Conservation (phyloP, 1,284 basidiomycete genomes). For the Cerrena zonata region DNA sequence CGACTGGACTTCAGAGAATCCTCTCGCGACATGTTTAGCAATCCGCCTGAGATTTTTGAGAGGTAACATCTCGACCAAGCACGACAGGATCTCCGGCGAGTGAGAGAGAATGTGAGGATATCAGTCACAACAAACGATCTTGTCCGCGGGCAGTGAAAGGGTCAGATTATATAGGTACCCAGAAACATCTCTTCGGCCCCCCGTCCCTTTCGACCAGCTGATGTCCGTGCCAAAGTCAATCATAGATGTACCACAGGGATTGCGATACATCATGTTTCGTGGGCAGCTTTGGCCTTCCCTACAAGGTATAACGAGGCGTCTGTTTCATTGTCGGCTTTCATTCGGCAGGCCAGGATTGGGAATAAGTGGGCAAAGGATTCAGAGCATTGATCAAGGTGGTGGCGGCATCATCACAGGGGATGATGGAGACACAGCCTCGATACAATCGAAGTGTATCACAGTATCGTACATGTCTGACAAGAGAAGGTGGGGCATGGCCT, state of each 20-base stretch:
- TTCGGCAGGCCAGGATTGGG: too few relatives aligned
- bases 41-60: conserved; percentile 68
- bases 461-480: not conserved
- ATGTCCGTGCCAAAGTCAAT: not conserved
- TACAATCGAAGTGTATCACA: not conserved
- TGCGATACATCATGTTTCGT: not conserved
- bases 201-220: too few relatives aligned
- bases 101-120: not conserved
- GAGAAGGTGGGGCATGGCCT: not conserved
- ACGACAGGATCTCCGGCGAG: conserved; percentile 1
- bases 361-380: not conserved
- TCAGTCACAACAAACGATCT: not conserved
- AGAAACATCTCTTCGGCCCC: too few relatives aligned
- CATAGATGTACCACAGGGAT: not conserved
- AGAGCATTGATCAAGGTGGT: not conserved
- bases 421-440: not conserved
- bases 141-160: not conserved
- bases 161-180: not conserved
- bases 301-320: not conserved
- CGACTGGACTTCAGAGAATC: conserved; percentile 85
- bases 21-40: conserved; percentile 88
- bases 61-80: not conserved
- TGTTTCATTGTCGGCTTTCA: too few relatives aligned
- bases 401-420: too few relatives aligned
- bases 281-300: not conserved